Base-by-base conservation (phyloP, 768 basidiomycete genomes). In the Podaxis rugospora region DNA sequence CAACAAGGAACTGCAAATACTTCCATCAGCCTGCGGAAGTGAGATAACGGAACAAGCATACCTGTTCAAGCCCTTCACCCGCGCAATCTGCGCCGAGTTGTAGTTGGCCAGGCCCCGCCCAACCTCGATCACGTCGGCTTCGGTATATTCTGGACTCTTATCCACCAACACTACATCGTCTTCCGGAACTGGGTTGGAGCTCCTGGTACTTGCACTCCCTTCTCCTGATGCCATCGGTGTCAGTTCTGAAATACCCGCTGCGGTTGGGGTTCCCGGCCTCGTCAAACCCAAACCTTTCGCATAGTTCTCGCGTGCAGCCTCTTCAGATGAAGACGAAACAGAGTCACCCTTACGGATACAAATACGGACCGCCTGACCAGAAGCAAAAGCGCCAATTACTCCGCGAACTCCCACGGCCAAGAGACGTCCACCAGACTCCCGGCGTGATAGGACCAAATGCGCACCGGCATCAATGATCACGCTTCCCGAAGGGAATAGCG, bases 31-130 rank as follows among this genome's bases (percentile, higher is more conserved):
- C 27, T 47, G 21, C 21, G 58, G 57, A 57, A 59, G 60, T 55
- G 49, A 6, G 46, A n/a, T 27, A 11, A 58, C 42, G 40, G 40
- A 50, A 9, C 10, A 3, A 25, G 73, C 83, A 28, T 66, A 95
- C 95, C 95, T 98, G 72, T 95, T 92, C 66, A 93, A 68, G 0
- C 97, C 95, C 70, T 91, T 95, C 53, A 98, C 88, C 61, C 86
- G 83, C 57, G 83, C 79, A 63, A 98, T 95, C 74, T 98, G 95
- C 44, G 85, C 88, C 51, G 91, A 95, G 69, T 98, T 98, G 71
- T 97, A 99, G 75, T 95, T 97, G 13, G 94, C 93, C 55, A 98
- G 77, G 1, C 97, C 97, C 40, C 96, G 84, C 0, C 96, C 97
- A 39, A 98, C 93, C 71, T 98, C 96, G 46, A 90, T 76, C 27